Conservation (phyloP, 139 green algal species). For the Closterium sp. region DNA sequence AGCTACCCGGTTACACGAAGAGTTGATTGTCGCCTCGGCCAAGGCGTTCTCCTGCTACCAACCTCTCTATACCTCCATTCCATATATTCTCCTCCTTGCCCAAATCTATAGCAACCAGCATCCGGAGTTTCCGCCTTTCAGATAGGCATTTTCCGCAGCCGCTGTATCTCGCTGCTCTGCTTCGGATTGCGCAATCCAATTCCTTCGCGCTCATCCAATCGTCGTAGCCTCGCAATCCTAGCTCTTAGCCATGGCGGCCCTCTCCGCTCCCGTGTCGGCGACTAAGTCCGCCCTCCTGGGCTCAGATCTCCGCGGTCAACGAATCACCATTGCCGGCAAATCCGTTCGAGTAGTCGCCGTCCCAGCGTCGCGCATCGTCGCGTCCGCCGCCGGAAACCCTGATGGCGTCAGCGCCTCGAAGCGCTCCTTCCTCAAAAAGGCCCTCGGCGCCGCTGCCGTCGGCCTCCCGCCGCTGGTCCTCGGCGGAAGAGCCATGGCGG, state of each 20-base stretch:
- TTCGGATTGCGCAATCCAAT: background rate
- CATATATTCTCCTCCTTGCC: background rate
- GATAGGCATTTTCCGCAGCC: too few relatives aligned
- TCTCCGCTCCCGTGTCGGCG: background rate
- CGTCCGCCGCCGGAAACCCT: too few relatives aligned
- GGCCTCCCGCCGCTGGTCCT: constrained; percentile 1
- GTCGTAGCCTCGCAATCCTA: background rate
- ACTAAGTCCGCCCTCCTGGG: background rate
- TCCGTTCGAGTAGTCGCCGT: background rate
- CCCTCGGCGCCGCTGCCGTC: constrained; percentile 30
- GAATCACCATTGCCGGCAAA: background rate
- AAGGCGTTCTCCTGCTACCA: background rate
- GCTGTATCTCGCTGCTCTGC: too few relatives aligned
- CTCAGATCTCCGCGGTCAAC: background rate
- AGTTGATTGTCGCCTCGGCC: too few relatives aligned
- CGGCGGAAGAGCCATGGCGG: background rate
- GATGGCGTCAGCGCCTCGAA: background rate
- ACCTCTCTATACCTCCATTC: background rate
- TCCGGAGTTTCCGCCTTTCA: too few relatives aligned
- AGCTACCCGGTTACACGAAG: background rate
- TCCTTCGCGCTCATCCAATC: background rate
- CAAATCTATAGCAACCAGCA: background rate
- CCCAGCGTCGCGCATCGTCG: background rate
- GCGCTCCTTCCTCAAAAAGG: constrained; percentile 24
- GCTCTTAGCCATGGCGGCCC: background rate